These are phyloP conservation scores for Friedmanniomyces simplex DNA, from an alignment of 495 filamentous ascomycete genomes.

Conservation along the genomic window DNA sequence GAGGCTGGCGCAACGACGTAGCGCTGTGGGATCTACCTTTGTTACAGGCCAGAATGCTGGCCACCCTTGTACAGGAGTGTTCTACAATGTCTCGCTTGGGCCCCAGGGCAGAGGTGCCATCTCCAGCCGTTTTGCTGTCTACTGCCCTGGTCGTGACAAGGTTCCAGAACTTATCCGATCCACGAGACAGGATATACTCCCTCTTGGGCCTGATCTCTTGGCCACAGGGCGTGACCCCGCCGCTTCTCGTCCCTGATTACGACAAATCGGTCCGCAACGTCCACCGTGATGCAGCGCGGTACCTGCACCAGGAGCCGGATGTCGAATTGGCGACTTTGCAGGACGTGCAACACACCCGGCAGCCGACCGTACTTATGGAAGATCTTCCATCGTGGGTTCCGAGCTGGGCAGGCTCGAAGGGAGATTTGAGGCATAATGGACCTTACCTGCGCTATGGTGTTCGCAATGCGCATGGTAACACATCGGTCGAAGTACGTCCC, in stretches of 20 bases:
- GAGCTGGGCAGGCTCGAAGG: neutral
- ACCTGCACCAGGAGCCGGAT: neutral
- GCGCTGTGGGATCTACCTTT: neutral
- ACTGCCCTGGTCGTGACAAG: neutral
- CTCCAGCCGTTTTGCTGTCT: neutral
- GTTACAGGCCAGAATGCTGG: neutral
- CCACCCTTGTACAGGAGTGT: neutral
- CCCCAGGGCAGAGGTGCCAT: neutral
- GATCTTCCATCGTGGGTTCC: neutral
- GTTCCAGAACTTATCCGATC: neutral
- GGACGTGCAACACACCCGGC: neutral
- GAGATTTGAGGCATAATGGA: neutral
- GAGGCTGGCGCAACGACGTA: neutral
- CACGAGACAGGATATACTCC: neutral
- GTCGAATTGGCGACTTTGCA: neutral
- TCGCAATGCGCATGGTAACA: neutral
- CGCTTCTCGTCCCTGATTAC: neutral
- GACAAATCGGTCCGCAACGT: neutral
- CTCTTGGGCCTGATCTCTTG: neutral
- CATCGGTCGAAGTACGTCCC: neutral
- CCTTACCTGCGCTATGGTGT: neutral
- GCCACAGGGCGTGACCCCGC: neutral
- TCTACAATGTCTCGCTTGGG: neutral
- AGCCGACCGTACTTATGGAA: neutral
- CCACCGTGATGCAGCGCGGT: neutral